Evolutionary conservation across 768 basidiomycete genomes (phyloP).

Genomic region (Pleurotus tuber-regium): DNA sequence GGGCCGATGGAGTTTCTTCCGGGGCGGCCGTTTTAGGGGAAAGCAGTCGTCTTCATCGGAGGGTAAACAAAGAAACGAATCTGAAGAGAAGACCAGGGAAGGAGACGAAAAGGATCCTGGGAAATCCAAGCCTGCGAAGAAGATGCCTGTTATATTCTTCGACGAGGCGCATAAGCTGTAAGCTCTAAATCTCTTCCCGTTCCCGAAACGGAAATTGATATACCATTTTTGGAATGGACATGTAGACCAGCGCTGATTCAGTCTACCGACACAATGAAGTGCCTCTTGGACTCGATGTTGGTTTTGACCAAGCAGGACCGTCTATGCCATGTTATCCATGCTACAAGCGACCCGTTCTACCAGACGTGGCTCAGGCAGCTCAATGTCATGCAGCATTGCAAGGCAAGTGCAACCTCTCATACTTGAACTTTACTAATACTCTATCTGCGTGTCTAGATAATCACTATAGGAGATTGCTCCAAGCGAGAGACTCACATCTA

Average conservation of each 20-base stretch:
- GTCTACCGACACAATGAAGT: constrained; percentile 80
- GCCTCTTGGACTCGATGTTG: constrained; percentile 80
- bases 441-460: constrained; percentile 42
- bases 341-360: constrained; percentile 82
- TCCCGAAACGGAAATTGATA: background rate
- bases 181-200: constrained; percentile 18
- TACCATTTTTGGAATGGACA: background rate
- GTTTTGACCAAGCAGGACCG: constrained; percentile 86
- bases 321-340: constrained; percentile 80
- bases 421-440: background rate
- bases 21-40: background rate
- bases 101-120: constrained; percentile 29
- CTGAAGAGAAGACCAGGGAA: constrained; percentile 3
- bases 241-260: constrained; percentile 70
- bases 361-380: constrained; percentile 80
- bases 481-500: constrained; percentile 67
- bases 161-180: constrained; percentile 86
- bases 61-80: constrained; percentile 27
- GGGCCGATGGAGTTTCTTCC: constrained; percentile 11
- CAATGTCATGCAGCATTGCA: constrained; percentile 82
- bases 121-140: constrained; percentile 47
- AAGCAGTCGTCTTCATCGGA: background rate
- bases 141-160: constrained; percentile 76
- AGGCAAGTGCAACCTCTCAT: constrained; percentile 36
- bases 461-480: constrained; percentile 78